Base-by-base conservation (phyloP, 768 basidiomycete genomes). In the Lyophyllum atratum region DNA sequence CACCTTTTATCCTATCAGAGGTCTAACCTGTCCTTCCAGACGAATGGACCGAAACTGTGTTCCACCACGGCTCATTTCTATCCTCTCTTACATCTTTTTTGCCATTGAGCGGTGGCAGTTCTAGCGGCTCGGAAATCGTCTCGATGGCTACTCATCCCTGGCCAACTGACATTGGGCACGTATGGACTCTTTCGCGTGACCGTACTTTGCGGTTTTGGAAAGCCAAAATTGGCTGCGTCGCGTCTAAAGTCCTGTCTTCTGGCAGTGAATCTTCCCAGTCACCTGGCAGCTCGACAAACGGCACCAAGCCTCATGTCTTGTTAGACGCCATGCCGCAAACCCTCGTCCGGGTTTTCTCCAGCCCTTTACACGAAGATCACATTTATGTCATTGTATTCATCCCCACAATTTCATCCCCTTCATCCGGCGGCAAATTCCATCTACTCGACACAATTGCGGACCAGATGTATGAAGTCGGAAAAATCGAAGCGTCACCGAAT, bases 151-250 rank as follows among this genome's bases (percentile, higher is more conserved):
- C 85, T 43, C 81, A 87, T 69, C 84, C 89, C 40, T 89, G 86
- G 73, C 90, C 90, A 17, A 89, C 87, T 14, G 89, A 90, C 66
- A 78, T 90, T 55, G 82, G 79, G 33, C 80, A 90, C 63, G 75
- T 89, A 21, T 96, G 92, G 84, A 88, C 93, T 1, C 80, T 98
- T 40, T 94, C 95, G 9, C 81, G 93, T 53, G 93, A 97, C 75
- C 82, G 90, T 53, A 88, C 86, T 31, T 77, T 98, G 40, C 83
- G 93, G 37, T 76, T 91, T 42, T 98, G 95, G 95, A 89, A 90
- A 60, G 80, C 86, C 26, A 84, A 87, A 68, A 77, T 84, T 53
- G 87, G 87, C 43, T 89, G 91, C 66, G 80, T 88, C n/a, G 81
- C 85, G 28, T 82, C 83, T 29, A 86, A 82, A 66, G 70, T 74